Percentiles rank a stretch among this genome's conserved stretches.
Evolutionary conservation across 208 protist genomes (phyloP).

Genomic region (Balamuthia mandrillaris): DNA sequence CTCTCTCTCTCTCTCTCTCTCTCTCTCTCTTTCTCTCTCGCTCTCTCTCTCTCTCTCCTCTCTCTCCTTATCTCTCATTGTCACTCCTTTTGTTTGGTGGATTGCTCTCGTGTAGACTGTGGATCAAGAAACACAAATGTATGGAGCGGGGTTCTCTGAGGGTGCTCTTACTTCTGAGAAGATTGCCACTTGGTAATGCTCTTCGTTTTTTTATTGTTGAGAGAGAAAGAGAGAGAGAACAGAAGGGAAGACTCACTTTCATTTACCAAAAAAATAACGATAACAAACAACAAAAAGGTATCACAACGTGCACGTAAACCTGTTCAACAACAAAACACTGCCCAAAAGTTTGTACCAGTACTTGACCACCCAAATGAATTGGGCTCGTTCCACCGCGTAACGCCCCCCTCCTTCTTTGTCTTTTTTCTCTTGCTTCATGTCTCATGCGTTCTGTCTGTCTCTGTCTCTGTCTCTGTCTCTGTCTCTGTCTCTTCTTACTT

Average conservation of each 20-base stretch:
- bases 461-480: not conserved
- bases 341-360: slow-evolving; percentile 3
- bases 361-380: not conserved
- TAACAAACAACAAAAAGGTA: too few relatives aligned
- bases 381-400: not conserved
- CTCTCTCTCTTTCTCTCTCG: too few relatives aligned
- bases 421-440: not conserved
- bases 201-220: not conserved
- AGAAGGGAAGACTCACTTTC: not conserved
- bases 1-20: too few relatives aligned
- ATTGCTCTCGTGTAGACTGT: too few relatives aligned
- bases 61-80: too few relatives aligned
- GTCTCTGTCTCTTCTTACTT: not conserved
- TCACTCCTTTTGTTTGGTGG: too few relatives aligned
- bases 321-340: not conserved
- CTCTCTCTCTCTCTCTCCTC: too few relatives aligned
- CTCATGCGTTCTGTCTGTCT: slow-evolving; percentile 20
- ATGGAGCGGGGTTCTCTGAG: slow-evolving; percentile 36
- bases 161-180: not conserved
- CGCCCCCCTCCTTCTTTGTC: not conserved
- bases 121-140: slow-evolving; percentile 16
- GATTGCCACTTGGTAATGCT: slow-evolving; percentile 42
- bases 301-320: too few relatives aligned
- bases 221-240: not conserved
- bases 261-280: not conserved